A percentile compares a stretch with the other conserved stretches of the same genome.
Evolutionary conservation across 257 asterid species (phyloP).

Genomic region (Solanum commersonii): DNA sequence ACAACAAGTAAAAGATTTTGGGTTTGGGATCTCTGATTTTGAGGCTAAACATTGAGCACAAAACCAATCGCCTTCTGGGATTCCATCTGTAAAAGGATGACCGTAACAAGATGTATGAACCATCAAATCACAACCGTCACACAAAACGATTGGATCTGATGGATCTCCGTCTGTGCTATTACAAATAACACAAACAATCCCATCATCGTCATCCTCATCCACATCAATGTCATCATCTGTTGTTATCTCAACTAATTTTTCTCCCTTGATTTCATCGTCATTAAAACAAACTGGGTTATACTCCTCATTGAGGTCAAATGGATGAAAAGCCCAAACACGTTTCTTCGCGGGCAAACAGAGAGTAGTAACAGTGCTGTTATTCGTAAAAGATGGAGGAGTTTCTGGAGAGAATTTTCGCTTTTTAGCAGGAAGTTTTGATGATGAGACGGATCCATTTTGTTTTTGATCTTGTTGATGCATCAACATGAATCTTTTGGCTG

Average conservation of each 20-base stretch:
- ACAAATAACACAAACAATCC: constrained; percentile 63
- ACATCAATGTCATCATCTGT: background rate
- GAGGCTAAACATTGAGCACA: constrained; percentile 50
- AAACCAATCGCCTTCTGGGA: constrained; percentile 90
- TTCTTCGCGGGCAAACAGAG: constrained; percentile 76
- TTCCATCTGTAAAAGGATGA: constrained; percentile 43
- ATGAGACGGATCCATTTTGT: background rate
- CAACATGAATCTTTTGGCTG: constrained; percentile 61
- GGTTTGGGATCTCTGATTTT: background rate
- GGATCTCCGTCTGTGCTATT: constrained; percentile 84
- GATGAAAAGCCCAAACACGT: constrained; percentile 51
- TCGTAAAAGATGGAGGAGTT: constrained; percentile 12
- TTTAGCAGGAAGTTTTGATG: constrained; percentile 52
- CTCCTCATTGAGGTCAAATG: constrained; percentile 50
- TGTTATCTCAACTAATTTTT: background rate
- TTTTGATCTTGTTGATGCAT: constrained; percentile 22
- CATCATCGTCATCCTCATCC: constrained; percentile 32
- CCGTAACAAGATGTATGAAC: constrained; percentile 83
- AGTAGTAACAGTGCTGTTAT: background rate
- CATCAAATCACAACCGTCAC: constrained; percentile 91
- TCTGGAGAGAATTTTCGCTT: constrained; percentile 43
- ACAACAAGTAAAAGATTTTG: constrained; percentile 30
- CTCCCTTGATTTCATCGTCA: background rate
- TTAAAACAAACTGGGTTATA: constrained; percentile 2
- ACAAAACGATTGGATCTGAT: constrained; percentile 69